A percentile compares a stretch with the other conserved stretches of the same genome.
phyloP scores from a whole-genome alignment of 441 rosid genomes.

The Aquilaria agallochum region DNA sequence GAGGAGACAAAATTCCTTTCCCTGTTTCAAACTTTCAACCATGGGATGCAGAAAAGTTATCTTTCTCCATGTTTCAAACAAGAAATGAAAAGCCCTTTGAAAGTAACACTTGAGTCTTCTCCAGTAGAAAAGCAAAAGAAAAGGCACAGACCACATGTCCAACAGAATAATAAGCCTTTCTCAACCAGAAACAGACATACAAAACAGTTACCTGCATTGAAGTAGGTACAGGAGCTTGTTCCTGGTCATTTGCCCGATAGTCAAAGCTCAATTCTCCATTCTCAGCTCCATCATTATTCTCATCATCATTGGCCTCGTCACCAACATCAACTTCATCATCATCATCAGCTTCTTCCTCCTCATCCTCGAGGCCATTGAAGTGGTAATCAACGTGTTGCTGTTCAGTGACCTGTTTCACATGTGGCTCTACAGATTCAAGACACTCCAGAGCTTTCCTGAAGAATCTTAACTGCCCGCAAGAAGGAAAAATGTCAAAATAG shows the following conservation, averaged over 20 bases:
- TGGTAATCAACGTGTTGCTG: constrained; percentile 65
- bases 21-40: too few species aligned
- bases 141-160: too few species aligned
- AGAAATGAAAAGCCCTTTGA: too few species aligned
- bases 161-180: constrained; percentile 4
- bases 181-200: constrained; percentile 6
- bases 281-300: constrained; percentile 38
- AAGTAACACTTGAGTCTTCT: too few species aligned
- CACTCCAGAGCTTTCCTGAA: constrained; percentile 60
- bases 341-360: constrained; percentile 31
- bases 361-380: constrained; percentile 64
- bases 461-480: constrained; percentile 43
- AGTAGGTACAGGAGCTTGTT: constrained; percentile 39
- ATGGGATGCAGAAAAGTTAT: too few species aligned
- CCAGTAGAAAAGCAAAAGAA: too few species aligned
- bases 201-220: constrained; percentile 63
- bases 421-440: constrained; percentile 67
- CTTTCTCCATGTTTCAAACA: too few species aligned
- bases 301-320: constrained; percentile 29
- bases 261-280: constrained; percentile 92
- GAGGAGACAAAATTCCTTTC: too few species aligned
- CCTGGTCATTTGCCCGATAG: constrained; percentile 47
- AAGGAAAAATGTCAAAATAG: constrained; percentile 3
- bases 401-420: constrained; percentile 45
- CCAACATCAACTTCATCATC: constrained; percentile 18